Evolutionary conservation across 2,329 filamentous ascomycete species (phyloP).

Genomic region (Ophioceras dolichostomum): DNA sequence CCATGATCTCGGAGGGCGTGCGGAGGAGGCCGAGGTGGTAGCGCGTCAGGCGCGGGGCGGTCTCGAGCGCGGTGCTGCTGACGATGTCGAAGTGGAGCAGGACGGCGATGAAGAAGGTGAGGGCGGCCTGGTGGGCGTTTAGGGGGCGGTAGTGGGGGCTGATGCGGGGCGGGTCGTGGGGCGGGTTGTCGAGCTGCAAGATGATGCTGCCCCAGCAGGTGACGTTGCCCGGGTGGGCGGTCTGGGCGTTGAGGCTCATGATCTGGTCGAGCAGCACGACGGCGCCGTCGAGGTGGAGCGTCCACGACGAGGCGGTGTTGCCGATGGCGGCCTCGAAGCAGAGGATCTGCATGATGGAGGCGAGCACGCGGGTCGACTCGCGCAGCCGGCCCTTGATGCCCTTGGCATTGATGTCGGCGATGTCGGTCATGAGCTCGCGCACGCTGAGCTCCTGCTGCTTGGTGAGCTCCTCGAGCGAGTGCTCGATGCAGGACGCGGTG

Average conservation of each 20-base stretch:
- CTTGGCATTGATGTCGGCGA: constrained; percentile 15
- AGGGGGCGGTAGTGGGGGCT: constrained; percentile 6
- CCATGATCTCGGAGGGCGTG: constrained; percentile 23
- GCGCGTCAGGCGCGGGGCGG: constrained; percentile 18
- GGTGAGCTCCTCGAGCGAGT: constrained; percentile 12
- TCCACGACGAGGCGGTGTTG: constrained; percentile 23
- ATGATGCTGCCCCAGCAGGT: constrained; percentile 12
- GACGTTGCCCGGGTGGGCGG: constrained; percentile 7
- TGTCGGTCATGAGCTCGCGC: constrained; percentile 13
- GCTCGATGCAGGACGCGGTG: constrained; percentile 6
- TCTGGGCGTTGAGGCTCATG: constrained; percentile 14
- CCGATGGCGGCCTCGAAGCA: constrained; percentile 23
- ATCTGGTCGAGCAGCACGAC: constrained; percentile 24
- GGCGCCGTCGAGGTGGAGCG: constrained; percentile 29
- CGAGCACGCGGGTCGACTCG: constrained; percentile 19
- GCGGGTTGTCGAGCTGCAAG: constrained; percentile 5
- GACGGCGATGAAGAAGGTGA: constrained; percentile 18
- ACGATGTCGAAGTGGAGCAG: constrained; percentile 24
- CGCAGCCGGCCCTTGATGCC: constrained; percentile 12
- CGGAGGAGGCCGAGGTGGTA: constrained; percentile 17
- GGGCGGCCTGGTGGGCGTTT: constrained; percentile 19
- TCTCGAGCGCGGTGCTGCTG: constrained; percentile 18
- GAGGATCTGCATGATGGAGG: constrained; percentile 27
- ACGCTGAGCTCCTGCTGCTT: constrained; percentile 17
- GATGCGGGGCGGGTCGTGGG: neutral